phyloP scores from a whole-genome alignment of 805 yeast genomes.

The Tetrapisispora pingtungensis region DNA sequence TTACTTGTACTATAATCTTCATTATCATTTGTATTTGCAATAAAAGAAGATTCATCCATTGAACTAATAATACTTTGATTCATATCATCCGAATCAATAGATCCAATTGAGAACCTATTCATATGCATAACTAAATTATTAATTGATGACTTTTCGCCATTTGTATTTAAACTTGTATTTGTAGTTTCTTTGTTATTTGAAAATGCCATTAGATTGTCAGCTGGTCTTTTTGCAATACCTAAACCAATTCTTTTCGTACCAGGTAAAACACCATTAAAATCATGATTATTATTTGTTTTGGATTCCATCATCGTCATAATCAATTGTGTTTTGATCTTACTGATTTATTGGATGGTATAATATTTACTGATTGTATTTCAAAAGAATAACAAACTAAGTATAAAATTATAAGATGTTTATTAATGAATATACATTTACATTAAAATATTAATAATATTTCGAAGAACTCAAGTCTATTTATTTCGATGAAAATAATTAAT shows the following conservation, averaged over 20 bases:
- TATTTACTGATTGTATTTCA: too few relatives aligned
- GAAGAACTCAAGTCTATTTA: too few relatives aligned
- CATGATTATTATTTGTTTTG: not conserved
- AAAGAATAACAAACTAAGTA: too few relatives aligned
- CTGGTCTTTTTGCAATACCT: slow-evolving; percentile 27
- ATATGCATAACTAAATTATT: not conserved
- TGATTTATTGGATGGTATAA: too few relatives aligned
- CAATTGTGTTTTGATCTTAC: too few relatives aligned
- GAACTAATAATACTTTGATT: slow-evolving; percentile 3
- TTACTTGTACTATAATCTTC: not conserved
- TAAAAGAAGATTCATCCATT: not conserved
- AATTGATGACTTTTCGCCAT: not conserved
- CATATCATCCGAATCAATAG: not conserved
- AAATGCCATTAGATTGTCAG: slow-evolving; percentile 21
- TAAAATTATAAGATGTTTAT: too few relatives aligned
- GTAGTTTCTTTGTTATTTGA: too few relatives aligned
- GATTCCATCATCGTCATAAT: not conserved
- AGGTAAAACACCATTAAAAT: not conserved
- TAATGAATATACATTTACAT: too few relatives aligned
- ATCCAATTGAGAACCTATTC: slow-evolving; percentile 1
- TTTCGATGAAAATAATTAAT: too few relatives aligned
- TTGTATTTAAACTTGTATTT: not conserved
- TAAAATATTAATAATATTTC: too few relatives aligned
- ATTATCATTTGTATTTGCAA: not conserved
- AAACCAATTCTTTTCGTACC: slow-evolving; percentile 19